Conservation (phyloP, 352 stramenopile genomes). For the Thraustochytrium sp. region DNA sequence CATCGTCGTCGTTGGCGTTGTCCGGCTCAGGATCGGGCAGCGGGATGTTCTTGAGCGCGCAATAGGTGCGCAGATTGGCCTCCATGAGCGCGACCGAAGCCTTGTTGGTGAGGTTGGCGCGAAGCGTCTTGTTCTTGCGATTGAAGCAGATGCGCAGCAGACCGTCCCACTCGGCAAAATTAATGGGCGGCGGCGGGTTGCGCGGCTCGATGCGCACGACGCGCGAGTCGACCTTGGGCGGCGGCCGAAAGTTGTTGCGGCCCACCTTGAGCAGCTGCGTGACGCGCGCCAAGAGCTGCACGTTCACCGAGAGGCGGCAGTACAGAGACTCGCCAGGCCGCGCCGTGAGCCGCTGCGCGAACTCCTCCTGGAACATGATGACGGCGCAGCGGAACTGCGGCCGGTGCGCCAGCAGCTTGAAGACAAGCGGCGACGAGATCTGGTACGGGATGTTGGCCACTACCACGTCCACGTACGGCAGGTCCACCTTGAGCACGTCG, state of each 20-base stretch:
- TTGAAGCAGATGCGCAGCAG: constrained; percentile 99
- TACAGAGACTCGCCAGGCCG: constrained; percentile 93
- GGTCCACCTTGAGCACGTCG: constrained; percentile 96
- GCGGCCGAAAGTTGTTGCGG: constrained; percentile 98
- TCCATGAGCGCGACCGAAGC: constrained; percentile 87
- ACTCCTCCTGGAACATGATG: constrained; percentile 99
- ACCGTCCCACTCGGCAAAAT: constrained; percentile 99
- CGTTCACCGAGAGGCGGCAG: constrained; percentile 97
- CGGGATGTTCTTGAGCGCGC: constrained; percentile 76
- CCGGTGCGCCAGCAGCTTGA: constrained; percentile 94
- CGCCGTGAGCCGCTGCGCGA: constrained; percentile 94
- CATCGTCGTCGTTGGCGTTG: constrained; percentile 54
- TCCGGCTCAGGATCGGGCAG: constrained; percentile 55
- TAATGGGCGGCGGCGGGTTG: constrained; percentile 95
- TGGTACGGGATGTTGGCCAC: constrained; percentile 98
- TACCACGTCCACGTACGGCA: constrained; percentile 99
- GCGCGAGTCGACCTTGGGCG: constrained; percentile 89
- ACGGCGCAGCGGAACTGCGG: constrained; percentile 98
- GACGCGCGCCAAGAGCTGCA: constrained; percentile 95
- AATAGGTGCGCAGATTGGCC: constrained; percentile 91
- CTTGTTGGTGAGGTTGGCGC: constrained; percentile 93
- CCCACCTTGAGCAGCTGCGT: constrained; percentile 96
- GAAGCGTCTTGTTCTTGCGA: constrained; percentile 98
- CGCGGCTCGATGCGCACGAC: constrained; percentile 93
- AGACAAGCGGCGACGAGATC: constrained; percentile 97